Base-by-base conservation (phyloP, 352 stramenopile genomes). In the Globisporangium echinulatum region DNA sequence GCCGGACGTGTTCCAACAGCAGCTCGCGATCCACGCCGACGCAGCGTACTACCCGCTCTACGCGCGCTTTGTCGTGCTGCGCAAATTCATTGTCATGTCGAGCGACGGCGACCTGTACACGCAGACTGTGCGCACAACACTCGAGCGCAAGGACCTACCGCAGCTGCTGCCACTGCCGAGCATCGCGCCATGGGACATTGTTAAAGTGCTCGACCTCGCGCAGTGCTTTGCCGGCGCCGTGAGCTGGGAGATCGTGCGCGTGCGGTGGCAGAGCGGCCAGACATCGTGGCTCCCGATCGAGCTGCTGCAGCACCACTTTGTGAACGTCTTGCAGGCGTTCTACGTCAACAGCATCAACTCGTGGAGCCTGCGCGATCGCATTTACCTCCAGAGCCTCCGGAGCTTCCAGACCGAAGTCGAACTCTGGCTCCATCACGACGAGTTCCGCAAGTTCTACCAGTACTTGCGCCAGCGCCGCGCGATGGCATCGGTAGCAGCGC, bases 311-410 rank as follows among this genome's bases (percentile, higher is more conserved):
- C 51, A 66, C 33, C 69, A 67, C 36, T 68, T 74, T 7, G 42
- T 68, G 14, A 59, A 77, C 9, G 54, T 89, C 49, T 59, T 92
- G 50, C 79, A 92, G 55, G 74, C 82, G 55, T 88, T 92, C 58
- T 92, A 88, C 52, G 79, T 90, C 48, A 88, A 82, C 55, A 85
- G 64, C 36, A 75, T 88, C 62, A 92, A 92, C 61, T 92, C 82
- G 43, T 92, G 82, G 82, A 68, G 58, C 6, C 82, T 88, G 48
- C 68, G 72, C 42, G 56, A 68, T 25, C 79, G 82, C 39, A 59
- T 90, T 36, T 63, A 72, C 37, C 61, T 66, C 1, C 56, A 67
- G 9, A 87, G 69, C 40, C 66, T 86, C 10, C 49, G 46, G 13
- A 47, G 38, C 3, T 83, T 74, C 54, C 69, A 64, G 39, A 92